A percentile compares a stretch with the other conserved stretches of the same genome.
phyloP scores from a whole-genome alignment of 2,329 filamentous ascomycete species.

The Pseudogymnoascus sp. region DNA sequence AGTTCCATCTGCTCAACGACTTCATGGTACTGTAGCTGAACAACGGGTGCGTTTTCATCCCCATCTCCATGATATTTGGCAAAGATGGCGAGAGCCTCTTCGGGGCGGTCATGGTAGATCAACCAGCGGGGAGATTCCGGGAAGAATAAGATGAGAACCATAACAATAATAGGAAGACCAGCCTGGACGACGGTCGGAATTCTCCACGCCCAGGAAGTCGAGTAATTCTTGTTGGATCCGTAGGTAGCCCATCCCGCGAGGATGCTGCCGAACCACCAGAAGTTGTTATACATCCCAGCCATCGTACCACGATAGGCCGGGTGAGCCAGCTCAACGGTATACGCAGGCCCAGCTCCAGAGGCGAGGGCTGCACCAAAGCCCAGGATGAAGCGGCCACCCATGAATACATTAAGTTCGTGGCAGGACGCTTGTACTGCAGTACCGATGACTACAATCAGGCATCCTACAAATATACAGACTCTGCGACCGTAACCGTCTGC shows the following conservation, averaged over 20 bases:
- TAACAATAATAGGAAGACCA: constrained; percentile 37
- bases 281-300: constrained; percentile 45
- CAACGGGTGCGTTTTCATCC: constrained; percentile 40
- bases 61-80: constrained; percentile 50
- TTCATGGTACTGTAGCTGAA: constrained; percentile 48
- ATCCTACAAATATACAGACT: constrained; percentile 48
- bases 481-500: constrained; percentile 45
- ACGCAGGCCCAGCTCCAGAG: constrained; percentile 52
- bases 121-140: constrained; percentile 50
- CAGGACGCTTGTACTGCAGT: constrained; percentile 42
- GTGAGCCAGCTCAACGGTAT: constrained; percentile 54
- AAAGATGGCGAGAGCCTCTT: constrained; percentile 47
- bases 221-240: constrained; percentile 32
- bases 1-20: constrained; percentile 42
- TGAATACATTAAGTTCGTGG: constrained; percentile 41
- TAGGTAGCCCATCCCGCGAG: constrained; percentile 44
- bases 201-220: constrained; percentile 45
- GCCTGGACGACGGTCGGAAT: constrained; percentile 48
- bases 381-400: constrained; percentile 46
- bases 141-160: constrained; percentile 39
- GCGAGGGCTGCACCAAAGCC: constrained; percentile 52
- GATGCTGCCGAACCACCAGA: constrained; percentile 44
- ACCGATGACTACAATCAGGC: constrained; percentile 42
- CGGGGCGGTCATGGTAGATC: constrained; percentile 45
- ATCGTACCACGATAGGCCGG: constrained; percentile 53